These are phyloP conservation scores for Aspergillus ochraceoroseus DNA, from an alignment of 2,329 filamentous ascomycete species.

Conservation along the genomic window DNA sequence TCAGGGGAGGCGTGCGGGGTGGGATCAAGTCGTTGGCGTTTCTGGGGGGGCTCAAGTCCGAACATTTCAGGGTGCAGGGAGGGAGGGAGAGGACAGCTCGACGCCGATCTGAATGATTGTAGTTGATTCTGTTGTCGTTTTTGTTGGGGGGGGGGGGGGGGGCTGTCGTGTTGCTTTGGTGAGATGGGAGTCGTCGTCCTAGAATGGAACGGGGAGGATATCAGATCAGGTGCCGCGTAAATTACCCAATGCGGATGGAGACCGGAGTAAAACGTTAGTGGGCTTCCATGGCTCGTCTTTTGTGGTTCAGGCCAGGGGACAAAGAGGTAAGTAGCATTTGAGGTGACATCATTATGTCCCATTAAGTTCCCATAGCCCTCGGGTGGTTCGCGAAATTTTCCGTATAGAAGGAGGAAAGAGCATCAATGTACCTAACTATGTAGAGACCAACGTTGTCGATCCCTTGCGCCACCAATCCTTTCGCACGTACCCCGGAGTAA, in stretches of 20 bases:
- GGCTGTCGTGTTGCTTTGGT: too few species aligned
- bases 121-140: too few species aligned
- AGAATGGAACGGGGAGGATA: neutral
- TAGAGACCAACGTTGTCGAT: neutral
- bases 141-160: too few species aligned
- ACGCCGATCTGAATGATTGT: too few species aligned
- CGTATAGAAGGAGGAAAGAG: neutral
- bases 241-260: slow-evolving; percentile 6
- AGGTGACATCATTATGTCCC: too few species aligned
- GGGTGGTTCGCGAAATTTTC: neutral
- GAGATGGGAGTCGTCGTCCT: too few species aligned
- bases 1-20: neutral
- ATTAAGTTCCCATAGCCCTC: too few species aligned
- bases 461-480: neutral
- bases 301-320: too few species aligned
- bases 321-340: too few species aligned
- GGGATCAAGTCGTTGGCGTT: slow-evolving; percentile 10
- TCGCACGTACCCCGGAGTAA: neutral
- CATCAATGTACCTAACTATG: too few species aligned
- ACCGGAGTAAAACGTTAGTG: neutral
- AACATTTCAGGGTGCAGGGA: slow-evolving; percentile 1
- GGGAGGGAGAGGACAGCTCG: too few species aligned
- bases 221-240: slow-evolving; percentile 2
- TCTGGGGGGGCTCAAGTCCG: slow-evolving; percentile 9
- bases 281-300: neutral